Percentiles rank a stretch among this genome's conserved stretches.
Evolutionary conservation across 768 basidiomycete genomes (phyloP).

Genomic region (Pilatotrama ljubarskyi): DNA sequence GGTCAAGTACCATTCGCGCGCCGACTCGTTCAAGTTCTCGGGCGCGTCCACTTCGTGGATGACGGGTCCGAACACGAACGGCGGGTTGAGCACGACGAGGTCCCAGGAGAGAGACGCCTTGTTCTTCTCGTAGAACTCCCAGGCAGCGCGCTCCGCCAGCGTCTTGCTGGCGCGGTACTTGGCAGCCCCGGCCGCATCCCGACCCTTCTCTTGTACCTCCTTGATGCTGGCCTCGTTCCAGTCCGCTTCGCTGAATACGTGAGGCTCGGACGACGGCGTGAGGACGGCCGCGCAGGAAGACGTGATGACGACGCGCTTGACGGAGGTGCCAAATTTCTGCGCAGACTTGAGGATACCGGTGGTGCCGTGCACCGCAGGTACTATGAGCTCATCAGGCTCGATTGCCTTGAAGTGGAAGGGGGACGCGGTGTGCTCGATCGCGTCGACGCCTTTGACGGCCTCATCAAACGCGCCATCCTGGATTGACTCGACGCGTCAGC

Average conservation of each 20-base stretch:
- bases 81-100: conserved; percentile 53
- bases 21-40: conserved; percentile 39
- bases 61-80: conserved; percentile 35
- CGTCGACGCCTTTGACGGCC: conserved; percentile 75
- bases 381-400: conserved; percentile 56
- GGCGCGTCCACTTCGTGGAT: conserved; percentile 36
- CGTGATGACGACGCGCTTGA: conserved; percentile 66
- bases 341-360: conserved; percentile 59
- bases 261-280: conserved; percentile 22
- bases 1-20: conserved; percentile 21
- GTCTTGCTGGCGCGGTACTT: conserved; percentile 62
- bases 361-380: conserved; percentile 74
- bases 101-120: conserved; percentile 50
- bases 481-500: neutral
- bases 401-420: conserved; percentile 51
- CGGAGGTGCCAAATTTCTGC: conserved; percentile 41
- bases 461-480: conserved; percentile 76
- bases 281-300: conserved; percentile 54
- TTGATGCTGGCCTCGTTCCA: conserved; percentile 59
- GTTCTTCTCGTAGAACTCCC: conserved; percentile 48
- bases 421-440: conserved; percentile 68
- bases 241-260: conserved; percentile 48
- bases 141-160: conserved; percentile 60
- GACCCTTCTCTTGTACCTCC: conserved; percentile 49
- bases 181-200: conserved; percentile 35